Conservation (phyloP, 768 basidiomycete species). For the Leccinum arenicola region DNA sequence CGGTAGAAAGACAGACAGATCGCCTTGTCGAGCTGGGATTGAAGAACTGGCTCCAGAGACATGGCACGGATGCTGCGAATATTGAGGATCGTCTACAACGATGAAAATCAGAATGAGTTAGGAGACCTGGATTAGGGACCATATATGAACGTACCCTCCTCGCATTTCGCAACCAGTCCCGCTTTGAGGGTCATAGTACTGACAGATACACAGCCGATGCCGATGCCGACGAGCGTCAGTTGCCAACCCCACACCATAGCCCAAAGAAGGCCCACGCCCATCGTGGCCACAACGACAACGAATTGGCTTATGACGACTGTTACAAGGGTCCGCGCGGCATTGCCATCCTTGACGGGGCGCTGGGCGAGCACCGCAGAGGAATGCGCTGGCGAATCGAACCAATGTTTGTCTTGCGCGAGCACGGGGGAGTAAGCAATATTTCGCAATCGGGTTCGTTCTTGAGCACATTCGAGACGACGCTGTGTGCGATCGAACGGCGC, state of each 20-base stretch:
- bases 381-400: conserved; percentile 75
- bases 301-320: conserved; percentile 69
- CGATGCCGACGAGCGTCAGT: conserved; percentile 85
- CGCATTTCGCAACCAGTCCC: conserved; percentile 64
- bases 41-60: conserved; percentile 75
- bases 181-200: conserved; percentile 73
- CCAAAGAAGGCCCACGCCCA: conserved; percentile 76
- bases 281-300: conserved; percentile 53
- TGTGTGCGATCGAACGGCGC: no score
- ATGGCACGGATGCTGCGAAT: conserved; percentile 85
- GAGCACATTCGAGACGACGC: no score
- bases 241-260: conserved; percentile 89
- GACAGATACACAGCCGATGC: conserved; percentile 66
- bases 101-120: conserved; percentile 3
- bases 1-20: conserved; percentile 60
- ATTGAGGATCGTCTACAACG: conserved; percentile 67
- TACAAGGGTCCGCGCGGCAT: conserved; percentile 81
- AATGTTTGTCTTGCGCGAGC: conserved; percentile 27
- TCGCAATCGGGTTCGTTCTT: conserved; percentile 49
- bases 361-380: conserved; percentile 53
- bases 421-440: conserved; percentile 40
- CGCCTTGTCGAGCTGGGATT: conserved; percentile 62
- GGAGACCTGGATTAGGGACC: background rate
- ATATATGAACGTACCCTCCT: conserved; percentile 55
- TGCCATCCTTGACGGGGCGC: conserved; percentile 69